Evolutionary conservation across 2,329 filamentous ascomycete species (phyloP).

Genomic region (Ophiostoma sp.): DNA sequence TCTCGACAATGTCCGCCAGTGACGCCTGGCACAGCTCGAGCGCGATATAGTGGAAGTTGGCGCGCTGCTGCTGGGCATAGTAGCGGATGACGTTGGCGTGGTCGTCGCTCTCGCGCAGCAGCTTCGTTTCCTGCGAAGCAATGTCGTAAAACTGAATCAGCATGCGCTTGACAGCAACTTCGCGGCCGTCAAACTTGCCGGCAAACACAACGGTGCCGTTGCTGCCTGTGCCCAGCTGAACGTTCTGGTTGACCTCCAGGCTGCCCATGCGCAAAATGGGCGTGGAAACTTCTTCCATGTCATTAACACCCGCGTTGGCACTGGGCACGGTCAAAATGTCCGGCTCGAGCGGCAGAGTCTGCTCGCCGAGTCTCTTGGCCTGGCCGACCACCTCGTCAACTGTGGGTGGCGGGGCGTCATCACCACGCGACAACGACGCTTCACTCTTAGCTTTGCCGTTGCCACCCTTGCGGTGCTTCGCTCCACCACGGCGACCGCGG

Average conservation of each 20-base stretch:
- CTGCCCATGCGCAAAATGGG: slow-evolving; percentile 62
- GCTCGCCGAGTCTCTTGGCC: slow-evolving; percentile 58
- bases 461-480: slow-evolving; percentile 60
- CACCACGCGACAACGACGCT: slow-evolving; percentile 51
- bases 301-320: slow-evolving; percentile 37
- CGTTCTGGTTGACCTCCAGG: slow-evolving; percentile 63
- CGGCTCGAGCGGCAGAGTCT: slow-evolving; percentile 53
- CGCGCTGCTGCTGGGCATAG: slow-evolving; percentile 84
- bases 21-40: slow-evolving; percentile 93
- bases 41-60: slow-evolving; percentile 93
- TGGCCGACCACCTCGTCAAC: slow-evolving; percentile 64
- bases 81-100: slow-evolving; percentile 97
- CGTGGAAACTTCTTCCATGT: slow-evolving; percentile 61
- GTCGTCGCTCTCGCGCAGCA: slow-evolving; percentile 90
- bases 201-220: slow-evolving; percentile 97
- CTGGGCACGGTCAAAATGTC: slow-evolving; percentile 58
- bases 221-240: slow-evolving; percentile 74
- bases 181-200: slow-evolving; percentile 88
- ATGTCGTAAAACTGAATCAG: slow-evolving; percentile 94
- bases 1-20: slow-evolving; percentile 85
- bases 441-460: slow-evolving; percentile 48
- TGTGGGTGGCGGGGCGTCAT: slow-evolving; percentile 46
- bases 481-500: slow-evolving; percentile 70
- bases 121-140: slow-evolving; percentile 86
- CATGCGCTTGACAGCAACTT: slow-evolving; percentile 96